phyloP scores from a whole-genome alignment of 23 red algal genomes.

The Agarophyton chilense region DNA sequence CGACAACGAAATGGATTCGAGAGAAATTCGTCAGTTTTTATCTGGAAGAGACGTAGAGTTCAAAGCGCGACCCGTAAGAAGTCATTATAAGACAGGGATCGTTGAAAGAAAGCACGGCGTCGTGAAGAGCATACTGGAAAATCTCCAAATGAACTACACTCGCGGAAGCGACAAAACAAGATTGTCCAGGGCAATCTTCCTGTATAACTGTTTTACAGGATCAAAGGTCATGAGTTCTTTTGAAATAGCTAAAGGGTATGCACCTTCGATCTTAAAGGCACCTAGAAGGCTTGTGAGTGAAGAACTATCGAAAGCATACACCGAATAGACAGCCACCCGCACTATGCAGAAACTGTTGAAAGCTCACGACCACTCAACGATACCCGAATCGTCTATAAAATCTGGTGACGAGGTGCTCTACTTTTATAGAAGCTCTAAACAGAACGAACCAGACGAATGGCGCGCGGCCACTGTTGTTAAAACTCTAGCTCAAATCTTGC shows the following conservation, averaged over 20 bases:
- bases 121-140: slow-evolving; percentile 22
- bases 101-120: slow-evolving; percentile 16
- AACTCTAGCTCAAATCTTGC: not conserved
- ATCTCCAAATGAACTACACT: not conserved
- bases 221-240: slow-evolving; percentile 15
- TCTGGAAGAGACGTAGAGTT: too few relatives aligned
- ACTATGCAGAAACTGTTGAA: too few relatives aligned
- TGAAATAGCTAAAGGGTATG: slow-evolving; percentile 25
- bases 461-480: not conserved
- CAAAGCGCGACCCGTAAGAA: too few relatives aligned
- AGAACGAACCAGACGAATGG: too few relatives aligned
- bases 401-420: too few relatives aligned
- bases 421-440: too few relatives aligned
- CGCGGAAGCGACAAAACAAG: not conserved
- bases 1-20: too few relatives aligned
- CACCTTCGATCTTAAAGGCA: slow-evolving; percentile 11
- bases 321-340: not conserved
- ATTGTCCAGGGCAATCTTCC: slow-evolving; percentile 8
- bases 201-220: slow-evolving; percentile 5
- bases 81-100: too few relatives aligned
- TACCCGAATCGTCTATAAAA: too few relatives aligned
- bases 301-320: slow-evolving; percentile 18
- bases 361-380: too few relatives aligned
- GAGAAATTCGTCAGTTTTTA: too few relatives aligned
- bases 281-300: not conserved